Base-by-base conservation (phyloP, 1,284 basidiomycete genomes). In the Marasmius tenuissimus region DNA sequence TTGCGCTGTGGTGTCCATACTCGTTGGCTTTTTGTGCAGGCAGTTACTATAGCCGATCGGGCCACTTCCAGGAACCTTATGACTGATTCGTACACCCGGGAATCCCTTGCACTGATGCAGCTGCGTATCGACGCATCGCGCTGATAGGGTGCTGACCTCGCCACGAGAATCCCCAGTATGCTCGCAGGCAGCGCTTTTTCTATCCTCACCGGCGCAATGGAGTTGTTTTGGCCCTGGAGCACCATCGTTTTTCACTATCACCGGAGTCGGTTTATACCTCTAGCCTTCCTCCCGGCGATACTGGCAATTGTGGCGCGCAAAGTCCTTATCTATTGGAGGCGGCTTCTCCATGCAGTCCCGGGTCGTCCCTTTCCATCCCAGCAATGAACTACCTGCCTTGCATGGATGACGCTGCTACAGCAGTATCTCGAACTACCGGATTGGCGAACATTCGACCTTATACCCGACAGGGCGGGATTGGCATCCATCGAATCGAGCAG, bases 41-140 rank as follows among this genome's bases (percentile, higher is more conserved):
- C 61, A 63, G 49, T 63, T 50, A 58, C 27, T 63, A n/a, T n/a
- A n/a, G n/a, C n/a, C n/a, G n/a, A 6, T 40, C 52, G 8, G 62
- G 50, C 22, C 51, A 57, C 53, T 38, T 27, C 35, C 51, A 53
- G 11, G 40, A 61, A 16, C 42, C 47, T n/a, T n/a, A 40, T 20
- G n/a, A n/a, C n/a, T n/a, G n/a, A 60, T 42, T 9, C 16, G 27
- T 14, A 49, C n/a, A 37, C 52, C 33, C 11, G 49, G 12, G 38
- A 61, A 27, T 42, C 42, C 5, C 22, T 33, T n/a, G 37, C 39
- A 9, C 35, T 38, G 5, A 27, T 34, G 35, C 33, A 20, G 1
- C 45, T 50, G 12, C 48, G 48, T 35, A 20, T 49, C 12, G 57
- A 47, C 4, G 50, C 34, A n/a, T 45, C 39, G 11, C 22, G 37